Conservation (phyloP, 176 grass and related monocot genomes). For the Cenchrus americanus region DNA sequence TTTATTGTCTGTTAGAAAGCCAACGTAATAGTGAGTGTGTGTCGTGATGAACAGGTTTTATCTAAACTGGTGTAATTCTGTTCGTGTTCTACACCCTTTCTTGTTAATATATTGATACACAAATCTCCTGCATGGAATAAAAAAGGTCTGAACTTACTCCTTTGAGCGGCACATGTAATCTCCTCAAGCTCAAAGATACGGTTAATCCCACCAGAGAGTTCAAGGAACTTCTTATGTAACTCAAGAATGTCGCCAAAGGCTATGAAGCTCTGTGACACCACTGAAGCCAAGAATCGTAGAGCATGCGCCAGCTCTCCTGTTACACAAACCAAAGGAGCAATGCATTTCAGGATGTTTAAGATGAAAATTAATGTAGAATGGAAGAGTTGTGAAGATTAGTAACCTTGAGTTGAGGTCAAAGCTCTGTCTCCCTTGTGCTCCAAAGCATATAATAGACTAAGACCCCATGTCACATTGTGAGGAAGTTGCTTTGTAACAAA, state of each 20-base stretch:
- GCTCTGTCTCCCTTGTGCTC: constrained; percentile 97
- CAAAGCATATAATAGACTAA: constrained; percentile 97
- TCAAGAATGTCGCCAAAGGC: constrained; percentile 99
- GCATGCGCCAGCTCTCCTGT: constrained; percentile 97
- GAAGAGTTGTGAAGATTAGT: constrained; percentile 26
- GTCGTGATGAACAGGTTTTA: no score
- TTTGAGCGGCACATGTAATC: constrained; percentile 67
- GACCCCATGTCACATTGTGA: constrained; percentile 97
- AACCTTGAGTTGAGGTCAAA: constrained; percentile 93
- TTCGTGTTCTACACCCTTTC: no score
- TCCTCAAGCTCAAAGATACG: constrained; percentile 96
- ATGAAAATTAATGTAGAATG: constrained; percentile 6
- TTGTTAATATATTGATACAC: no score
- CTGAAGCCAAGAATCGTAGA: constrained; percentile 90
- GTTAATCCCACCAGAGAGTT: constrained; percentile 98
- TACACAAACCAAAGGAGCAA: constrained; percentile 42
- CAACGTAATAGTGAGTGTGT: background rate
- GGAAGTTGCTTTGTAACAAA: constrained; percentile 99
- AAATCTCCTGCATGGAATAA: no score
- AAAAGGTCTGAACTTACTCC: constrained; percentile 54
- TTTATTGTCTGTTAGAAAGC: background rate
- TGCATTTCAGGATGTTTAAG: constrained; percentile 10
- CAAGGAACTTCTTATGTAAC: constrained; percentile 89
- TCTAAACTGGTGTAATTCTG: no score
- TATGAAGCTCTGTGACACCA: constrained; percentile 97